These are phyloP conservation scores for Symbiodinium natans DNA, from an alignment of 73 alveolate genomes.

Conservation along the genomic window DNA sequence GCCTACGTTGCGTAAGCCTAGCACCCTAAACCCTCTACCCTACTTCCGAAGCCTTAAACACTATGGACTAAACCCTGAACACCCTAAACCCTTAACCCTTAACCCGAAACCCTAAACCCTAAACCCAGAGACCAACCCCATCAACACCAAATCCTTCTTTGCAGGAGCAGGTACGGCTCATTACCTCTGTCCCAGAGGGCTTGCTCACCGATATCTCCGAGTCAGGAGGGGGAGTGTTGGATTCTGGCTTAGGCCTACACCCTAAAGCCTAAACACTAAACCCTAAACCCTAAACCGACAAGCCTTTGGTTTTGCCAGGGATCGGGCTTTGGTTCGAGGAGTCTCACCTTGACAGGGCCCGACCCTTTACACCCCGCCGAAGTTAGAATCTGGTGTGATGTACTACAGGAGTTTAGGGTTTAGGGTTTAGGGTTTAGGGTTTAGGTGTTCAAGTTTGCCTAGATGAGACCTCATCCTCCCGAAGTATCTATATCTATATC, in stretches of 20 bases:
- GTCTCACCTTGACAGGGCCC: no score
- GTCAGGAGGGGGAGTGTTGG: neutral
- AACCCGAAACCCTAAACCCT: neutral
- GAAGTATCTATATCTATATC: no score
- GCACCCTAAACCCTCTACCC: neutral
- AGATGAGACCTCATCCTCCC: no score
- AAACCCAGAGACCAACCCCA: neutral
- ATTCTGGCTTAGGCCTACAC: no score
- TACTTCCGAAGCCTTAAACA: neutral
- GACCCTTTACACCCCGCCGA: no score
- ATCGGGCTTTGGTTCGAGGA: no score
- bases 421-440: neutral
- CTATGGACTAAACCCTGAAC: neutral
- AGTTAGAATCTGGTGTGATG: no score
- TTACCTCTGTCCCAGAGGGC: neutral
- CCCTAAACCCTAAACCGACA: no score
- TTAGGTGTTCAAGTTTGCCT: neutral
- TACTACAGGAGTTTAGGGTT: neutral
- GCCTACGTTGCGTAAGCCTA: no score
- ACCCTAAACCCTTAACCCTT: neutral
- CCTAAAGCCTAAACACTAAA: no score
- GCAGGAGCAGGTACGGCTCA: neutral
- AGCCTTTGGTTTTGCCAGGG: no score
- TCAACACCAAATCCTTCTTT: no score
- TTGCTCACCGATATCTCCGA: neutral